Conservation (phyloP, 2,329 filamentous ascomycete genomes). For the Mycocentrospora acerina region DNA sequence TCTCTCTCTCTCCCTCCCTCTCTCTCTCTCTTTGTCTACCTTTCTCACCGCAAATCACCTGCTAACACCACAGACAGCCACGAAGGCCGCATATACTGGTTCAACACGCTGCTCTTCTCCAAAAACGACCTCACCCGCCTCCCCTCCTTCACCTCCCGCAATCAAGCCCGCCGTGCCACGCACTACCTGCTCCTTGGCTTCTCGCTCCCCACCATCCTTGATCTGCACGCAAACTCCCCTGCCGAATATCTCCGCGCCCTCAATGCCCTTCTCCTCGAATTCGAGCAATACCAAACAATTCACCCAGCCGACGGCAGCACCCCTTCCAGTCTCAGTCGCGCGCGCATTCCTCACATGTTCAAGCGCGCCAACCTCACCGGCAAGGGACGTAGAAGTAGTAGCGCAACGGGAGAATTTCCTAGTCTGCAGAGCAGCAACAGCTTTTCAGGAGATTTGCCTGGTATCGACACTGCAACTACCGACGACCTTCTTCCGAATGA, state of each 20-base stretch:
- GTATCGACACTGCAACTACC: constrained; percentile 34
- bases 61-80: no score
- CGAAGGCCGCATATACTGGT: constrained; percentile 95
- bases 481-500: constrained; percentile 60
- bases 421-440: constrained; percentile 18
- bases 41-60: no score
- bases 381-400: constrained; percentile 56
- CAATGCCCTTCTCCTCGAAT: constrained; percentile 83
- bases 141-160: constrained; percentile 81
- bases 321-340: constrained; percentile 70
- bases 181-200: constrained; percentile 92
- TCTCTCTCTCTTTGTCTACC: no score
- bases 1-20: constrained; percentile 5
- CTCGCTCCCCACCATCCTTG: constrained; percentile 84
- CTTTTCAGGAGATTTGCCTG: constrained; percentile 28
- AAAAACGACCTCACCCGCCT: constrained; percentile 76
- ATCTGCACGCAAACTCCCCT: constrained; percentile 77
- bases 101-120: constrained; percentile 93
- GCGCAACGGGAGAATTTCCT: constrained; percentile 54
- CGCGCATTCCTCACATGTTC: constrained; percentile 64
- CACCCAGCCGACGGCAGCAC: constrained; percentile 75
- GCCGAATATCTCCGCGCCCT: constrained; percentile 85
- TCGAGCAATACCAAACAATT: constrained; percentile 88
- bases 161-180: constrained; percentile 84
- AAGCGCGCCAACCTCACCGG: constrained; percentile 44